Evolutionary conservation across 805 yeast genomes (phyloP), one percentile per base, ranked within the genome.

Genomic region (Scheffersomyces spartinae): DNA sequence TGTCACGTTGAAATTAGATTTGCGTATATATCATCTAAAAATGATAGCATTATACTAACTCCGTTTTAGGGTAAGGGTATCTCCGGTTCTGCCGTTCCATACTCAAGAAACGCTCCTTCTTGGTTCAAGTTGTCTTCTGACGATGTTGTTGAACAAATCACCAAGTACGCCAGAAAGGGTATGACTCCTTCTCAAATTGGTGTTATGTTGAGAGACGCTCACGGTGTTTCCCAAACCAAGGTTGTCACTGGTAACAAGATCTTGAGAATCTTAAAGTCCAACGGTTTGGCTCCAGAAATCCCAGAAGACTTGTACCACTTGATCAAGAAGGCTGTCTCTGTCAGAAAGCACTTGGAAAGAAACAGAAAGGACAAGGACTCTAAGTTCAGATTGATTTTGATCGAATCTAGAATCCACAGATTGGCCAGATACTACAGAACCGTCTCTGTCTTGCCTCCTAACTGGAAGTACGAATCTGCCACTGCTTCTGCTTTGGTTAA

Each of bases 321-420:
- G 70, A 91, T 91, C 64, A 91, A 88, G 85, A 91, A 91, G 80
- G 99, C 99, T 62, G 97, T 91, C 57, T 60, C 96, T 47, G 95
- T 93, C 68, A 91, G 99, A 85, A 91, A 91, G 83, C 99, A 91
- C 72, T 80, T 91, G 64, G 99, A 91, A 74, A 83, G 93, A 72
- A 91, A 91, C 96, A 86, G 99, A 83, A 91, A 91, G 80, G 99
- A 91, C 74, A 88, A 91, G 79, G 99, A 91, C 73, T 91, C 98
- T 53, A 91, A 91, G 74, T 91, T 91, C 94, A 84, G 99, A 80
- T 84, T 91, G 61, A 91, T 91, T 91, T 80, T 91, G 68, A 86
- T 91, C 67, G 99, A 91, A 75, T 88, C 97, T 45, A 86, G 99
- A 85, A 91, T 91, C 74, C 99, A 91, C 94, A 88, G 99, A 80